phyloP scores from a whole-genome alignment of 108 stramenopile species.

The Cylindrotheca closterium region DNA sequence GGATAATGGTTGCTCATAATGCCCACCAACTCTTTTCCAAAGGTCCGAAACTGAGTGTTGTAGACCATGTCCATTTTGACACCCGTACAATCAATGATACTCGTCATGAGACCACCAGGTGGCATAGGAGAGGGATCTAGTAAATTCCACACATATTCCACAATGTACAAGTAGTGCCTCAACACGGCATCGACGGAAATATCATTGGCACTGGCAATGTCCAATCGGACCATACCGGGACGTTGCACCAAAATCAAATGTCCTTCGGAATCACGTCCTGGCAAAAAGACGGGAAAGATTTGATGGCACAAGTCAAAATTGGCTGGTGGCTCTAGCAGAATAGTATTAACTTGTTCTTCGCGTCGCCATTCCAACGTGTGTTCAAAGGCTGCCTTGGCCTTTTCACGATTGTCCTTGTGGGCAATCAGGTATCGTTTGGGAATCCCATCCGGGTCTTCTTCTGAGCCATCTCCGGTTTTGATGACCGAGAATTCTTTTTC shows the following conservation, averaged over 20 bases:
- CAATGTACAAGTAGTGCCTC: conserved; percentile 66
- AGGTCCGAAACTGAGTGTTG: conserved; percentile 48
- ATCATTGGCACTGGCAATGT: conserved; percentile 39
- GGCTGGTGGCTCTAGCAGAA: conserved; percentile 50
- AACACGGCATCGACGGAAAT: conserved; percentile 58
- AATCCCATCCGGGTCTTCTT: conserved; percentile 67
- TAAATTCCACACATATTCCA: conserved; percentile 80
- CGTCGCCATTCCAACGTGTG: conserved; percentile 51
- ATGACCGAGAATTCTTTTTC: conserved; percentile 11
- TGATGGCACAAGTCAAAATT: conserved; percentile 66
- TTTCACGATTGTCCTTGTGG: conserved; percentile 54
- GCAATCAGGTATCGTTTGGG: conserved; percentile 61
- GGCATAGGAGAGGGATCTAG: conserved; percentile 38
- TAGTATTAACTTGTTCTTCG: conserved; percentile 45
- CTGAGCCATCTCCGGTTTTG: conserved; percentile 53
- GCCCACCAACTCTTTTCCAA: conserved; percentile 53
- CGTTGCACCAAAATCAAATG: conserved; percentile 62
- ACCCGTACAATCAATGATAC: conserved; percentile 63
- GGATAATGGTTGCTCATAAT: conserved; percentile 75
- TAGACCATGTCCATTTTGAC: conserved; percentile 36
- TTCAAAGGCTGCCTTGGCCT: conserved; percentile 48
- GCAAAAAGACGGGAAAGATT: conserved; percentile 58
- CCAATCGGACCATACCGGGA: conserved; percentile 49
- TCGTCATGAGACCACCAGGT: conserved; percentile 62
- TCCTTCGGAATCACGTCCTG: conserved; percentile 48